phyloP scores from a whole-genome alignment of 2,329 filamentous ascomycete genomes.

The Penicillium sp. region DNA sequence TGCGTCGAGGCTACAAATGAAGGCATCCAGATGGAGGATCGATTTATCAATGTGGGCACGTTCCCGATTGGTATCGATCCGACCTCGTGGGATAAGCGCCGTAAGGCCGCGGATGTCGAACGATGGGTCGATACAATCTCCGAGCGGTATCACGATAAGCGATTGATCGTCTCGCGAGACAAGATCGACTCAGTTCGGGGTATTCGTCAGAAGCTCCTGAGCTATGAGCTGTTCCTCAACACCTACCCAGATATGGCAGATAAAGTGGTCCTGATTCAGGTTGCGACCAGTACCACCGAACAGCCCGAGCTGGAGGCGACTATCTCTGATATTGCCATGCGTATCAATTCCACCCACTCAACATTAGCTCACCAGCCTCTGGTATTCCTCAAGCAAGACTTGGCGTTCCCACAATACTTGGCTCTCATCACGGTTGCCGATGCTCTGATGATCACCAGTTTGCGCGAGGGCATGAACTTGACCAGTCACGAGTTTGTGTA shows the following conservation, averaged over 20 bases:
- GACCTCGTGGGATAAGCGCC: conserved; percentile 71
- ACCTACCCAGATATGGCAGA: conserved; percentile 90
- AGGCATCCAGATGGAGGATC: conserved; percentile 87
- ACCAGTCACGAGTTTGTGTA: conserved; percentile 93
- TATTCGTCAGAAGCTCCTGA: conserved; percentile 89
- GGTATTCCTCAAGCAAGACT: conserved; percentile 93
- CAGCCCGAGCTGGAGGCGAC: conserved; percentile 85
- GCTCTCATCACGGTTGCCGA: conserved; percentile 88
- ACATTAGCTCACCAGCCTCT: conserved; percentile 91
- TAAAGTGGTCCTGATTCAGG: conserved; percentile 88
- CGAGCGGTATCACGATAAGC: conserved; percentile 85
- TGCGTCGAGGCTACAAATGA: conserved; percentile 88
- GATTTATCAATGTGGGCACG: conserved; percentile 86
- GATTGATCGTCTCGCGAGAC: conserved; percentile 88
- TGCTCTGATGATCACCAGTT: conserved; percentile 89
- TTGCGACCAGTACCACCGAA: conserved; percentile 88
- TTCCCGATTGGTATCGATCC: conserved; percentile 93
- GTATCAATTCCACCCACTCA: conserved; percentile 90
- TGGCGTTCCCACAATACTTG: conserved; percentile 91
- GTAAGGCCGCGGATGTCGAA: conserved; percentile 73
- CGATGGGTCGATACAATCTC: conserved; percentile 81
- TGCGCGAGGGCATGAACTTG: conserved; percentile 96
- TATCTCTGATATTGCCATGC: conserved; percentile 90
- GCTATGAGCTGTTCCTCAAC: conserved; percentile 92
- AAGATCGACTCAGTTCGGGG: conserved; percentile 93